These are phyloP conservation scores for Yamadazyma philogaea DNA, from an alignment of 805 yeast genomes.

Conservation along the genomic window DNA sequence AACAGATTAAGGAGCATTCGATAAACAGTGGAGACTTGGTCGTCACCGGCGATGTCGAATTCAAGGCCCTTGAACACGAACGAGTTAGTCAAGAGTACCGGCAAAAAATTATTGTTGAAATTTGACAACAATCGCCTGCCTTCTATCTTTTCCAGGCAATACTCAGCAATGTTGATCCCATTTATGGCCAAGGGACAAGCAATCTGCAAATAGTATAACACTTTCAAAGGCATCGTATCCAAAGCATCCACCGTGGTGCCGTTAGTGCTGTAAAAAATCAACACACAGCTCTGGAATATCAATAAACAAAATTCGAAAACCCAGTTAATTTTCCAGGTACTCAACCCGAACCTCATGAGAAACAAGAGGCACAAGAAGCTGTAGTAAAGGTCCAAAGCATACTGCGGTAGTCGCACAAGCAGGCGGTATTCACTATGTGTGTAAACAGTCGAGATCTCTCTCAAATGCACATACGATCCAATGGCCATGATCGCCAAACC, in stretches of 20 bases:
- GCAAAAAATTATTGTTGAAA: slow-evolving; percentile 33
- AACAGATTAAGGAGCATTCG: slow-evolving; percentile 21
- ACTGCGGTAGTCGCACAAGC: neutral
- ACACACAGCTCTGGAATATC: slow-evolving; percentile 16
- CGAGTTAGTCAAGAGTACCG: slow-evolving; percentile 34
- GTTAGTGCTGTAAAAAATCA: slow-evolving; percentile 8
- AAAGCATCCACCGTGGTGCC: neutral
- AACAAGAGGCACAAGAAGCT: slow-evolving; percentile 28
- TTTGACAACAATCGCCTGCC: slow-evolving; percentile 18
- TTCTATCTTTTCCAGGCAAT: neutral
- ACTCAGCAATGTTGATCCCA: slow-evolving; percentile 9
- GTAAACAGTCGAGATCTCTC: neutral
- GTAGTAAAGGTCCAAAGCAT: slow-evolving; percentile 21
- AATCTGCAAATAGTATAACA: slow-evolving; percentile 11
- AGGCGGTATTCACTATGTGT: neutral
- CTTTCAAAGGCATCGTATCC: neutral
- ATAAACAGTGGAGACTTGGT: slow-evolving; percentile 14
- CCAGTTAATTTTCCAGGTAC: slow-evolving; percentile 9
- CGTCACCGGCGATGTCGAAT: slow-evolving; percentile 11
- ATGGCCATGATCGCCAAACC: neutral
- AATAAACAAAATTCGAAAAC: slow-evolving; percentile 22
- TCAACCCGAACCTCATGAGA: slow-evolving; percentile 23
- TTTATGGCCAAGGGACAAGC: slow-evolving; percentile 15
- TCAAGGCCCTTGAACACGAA: slow-evolving; percentile 25
- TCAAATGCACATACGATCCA: neutral